Conservation (phyloP, 225 moss, liverwort and hornwort species). For the Ulota crispa region DNA sequence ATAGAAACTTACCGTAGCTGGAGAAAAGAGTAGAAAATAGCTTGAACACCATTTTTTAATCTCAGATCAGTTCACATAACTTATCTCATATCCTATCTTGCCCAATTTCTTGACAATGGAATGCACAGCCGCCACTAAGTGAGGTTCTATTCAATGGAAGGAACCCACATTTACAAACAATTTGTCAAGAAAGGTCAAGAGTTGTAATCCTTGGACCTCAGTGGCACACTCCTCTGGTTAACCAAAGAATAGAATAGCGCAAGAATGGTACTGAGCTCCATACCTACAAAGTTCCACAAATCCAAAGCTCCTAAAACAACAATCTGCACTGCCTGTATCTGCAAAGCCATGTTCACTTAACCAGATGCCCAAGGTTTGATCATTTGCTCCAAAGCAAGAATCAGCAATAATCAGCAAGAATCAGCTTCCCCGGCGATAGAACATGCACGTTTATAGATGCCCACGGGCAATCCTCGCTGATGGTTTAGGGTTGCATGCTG, state of each 20-base stretch:
- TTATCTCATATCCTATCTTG: too few species aligned
- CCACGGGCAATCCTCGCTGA: conserved; percentile 12
- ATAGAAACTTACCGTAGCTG: background rate
- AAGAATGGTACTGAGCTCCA: conserved; percentile 23
- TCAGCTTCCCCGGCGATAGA: conserved; percentile 15
- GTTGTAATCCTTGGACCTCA: background rate
- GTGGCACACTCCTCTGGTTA: conserved; percentile 3
- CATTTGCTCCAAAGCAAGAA: conserved; percentile 9
- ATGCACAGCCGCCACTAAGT: too few species aligned
- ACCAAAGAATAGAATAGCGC: conserved; percentile 10
- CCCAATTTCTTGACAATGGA: too few species aligned
- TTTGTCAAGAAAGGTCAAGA: background rate
- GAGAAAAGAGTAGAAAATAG: background rate
- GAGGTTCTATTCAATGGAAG: too few species aligned
- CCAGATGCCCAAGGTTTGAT: background rate
- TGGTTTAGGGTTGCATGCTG: conserved; percentile 4
- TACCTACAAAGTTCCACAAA: conserved; percentile 31
- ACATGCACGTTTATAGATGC: background rate
- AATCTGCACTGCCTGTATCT: background rate
- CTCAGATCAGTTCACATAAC: conserved; percentile 10
- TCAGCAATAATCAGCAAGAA: background rate
- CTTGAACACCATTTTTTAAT: background rate
- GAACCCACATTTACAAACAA: background rate
- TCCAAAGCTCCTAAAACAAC: conserved; percentile 22
- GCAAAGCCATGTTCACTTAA: background rate